These are phyloP conservation scores for Pyrenochaeta sp. DNA, from an alignment of 2,329 filamentous ascomycete genomes.

Conservation along the genomic window DNA sequence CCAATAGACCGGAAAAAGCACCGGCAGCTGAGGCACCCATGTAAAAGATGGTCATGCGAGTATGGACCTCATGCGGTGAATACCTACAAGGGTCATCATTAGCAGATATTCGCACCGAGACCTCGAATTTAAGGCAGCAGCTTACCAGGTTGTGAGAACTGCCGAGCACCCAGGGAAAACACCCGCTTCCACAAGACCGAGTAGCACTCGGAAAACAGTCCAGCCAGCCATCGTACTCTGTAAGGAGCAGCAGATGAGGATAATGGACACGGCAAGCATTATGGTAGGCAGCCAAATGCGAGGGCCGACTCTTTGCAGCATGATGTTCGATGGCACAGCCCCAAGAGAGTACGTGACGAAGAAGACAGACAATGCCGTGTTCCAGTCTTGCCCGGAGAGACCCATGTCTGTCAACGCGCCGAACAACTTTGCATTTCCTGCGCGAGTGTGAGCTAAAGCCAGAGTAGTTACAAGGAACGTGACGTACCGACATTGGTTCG, in stretches of 20 bases:
- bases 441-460: constrained; percentile 37
- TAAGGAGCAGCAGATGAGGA: constrained; percentile 66
- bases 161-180: constrained; percentile 42
- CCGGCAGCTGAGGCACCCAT: constrained; percentile 41
- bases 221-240: not conserved
- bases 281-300: constrained; percentile 66
- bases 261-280: constrained; percentile 60
- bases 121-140: constrained; percentile 61
- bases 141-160: constrained; percentile 24
- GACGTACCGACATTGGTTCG: constrained; percentile 3
- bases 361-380: constrained; percentile 78
- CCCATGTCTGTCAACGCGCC: constrained; percentile 59
- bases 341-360: constrained; percentile 83
- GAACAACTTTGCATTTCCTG: constrained; percentile 71
- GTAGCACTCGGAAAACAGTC: not conserved
- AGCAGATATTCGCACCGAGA: constrained; percentile 63
- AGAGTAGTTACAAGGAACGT: not conserved
- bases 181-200: constrained; percentile 3
- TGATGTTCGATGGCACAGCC: constrained; percentile 76
- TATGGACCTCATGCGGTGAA: constrained; percentile 41
- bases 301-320: constrained; percentile 76
- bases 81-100: constrained; percentile 43
- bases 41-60: constrained; percentile 46
- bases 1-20: constrained; percentile 46
- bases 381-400: constrained; percentile 71